Evolutionary conservation across 768 basidiomycete species (phyloP).

Genomic region (Tricholoma bakamatsutake): DNA sequence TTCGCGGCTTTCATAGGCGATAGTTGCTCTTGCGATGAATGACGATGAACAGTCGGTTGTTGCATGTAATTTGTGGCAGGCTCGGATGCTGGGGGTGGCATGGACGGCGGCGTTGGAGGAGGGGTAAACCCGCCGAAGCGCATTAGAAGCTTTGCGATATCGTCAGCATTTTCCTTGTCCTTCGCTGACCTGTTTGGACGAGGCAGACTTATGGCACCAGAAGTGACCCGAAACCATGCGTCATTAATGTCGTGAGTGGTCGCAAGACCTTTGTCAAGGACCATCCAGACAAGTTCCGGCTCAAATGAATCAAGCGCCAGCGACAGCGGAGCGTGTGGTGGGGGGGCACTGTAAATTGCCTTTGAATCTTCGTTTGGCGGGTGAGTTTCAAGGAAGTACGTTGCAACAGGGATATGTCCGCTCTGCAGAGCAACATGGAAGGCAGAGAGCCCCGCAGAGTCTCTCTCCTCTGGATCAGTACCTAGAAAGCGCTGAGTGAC

Average conservation of each 20-base stretch:
- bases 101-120: slow-evolving; percentile 25
- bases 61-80: background rate
- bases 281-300: slow-evolving; percentile 58
- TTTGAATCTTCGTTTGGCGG: slow-evolving; percentile 49
- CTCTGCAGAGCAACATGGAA: slow-evolving; percentile 59
- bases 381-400: slow-evolving; percentile 58
- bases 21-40: background rate
- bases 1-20: background rate
- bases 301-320: slow-evolving; percentile 56
- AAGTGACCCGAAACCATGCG: slow-evolving; percentile 45
- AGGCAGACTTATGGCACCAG: slow-evolving; percentile 21
- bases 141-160: slow-evolving; percentile 49
- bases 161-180: slow-evolving; percentile 33
- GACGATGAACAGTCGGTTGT: background rate
- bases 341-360: slow-evolving; percentile 41
- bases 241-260: slow-evolving; percentile 41
- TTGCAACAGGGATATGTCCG: slow-evolving; percentile 47
- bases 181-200: slow-evolving; percentile 16
- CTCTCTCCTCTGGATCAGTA: slow-evolving; percentile 67
- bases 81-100: background rate
- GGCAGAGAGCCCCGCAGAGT: slow-evolving; percentile 51
- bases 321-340: slow-evolving; percentile 40
- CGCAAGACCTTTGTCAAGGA: slow-evolving; percentile 55
- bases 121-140: slow-evolving; percentile 45
- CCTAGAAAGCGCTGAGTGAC: slow-evolving; percentile 33